phyloP scores from a whole-genome alignment of 2,329 filamentous ascomycete species.

The Periglandula ipomoeae region DNA sequence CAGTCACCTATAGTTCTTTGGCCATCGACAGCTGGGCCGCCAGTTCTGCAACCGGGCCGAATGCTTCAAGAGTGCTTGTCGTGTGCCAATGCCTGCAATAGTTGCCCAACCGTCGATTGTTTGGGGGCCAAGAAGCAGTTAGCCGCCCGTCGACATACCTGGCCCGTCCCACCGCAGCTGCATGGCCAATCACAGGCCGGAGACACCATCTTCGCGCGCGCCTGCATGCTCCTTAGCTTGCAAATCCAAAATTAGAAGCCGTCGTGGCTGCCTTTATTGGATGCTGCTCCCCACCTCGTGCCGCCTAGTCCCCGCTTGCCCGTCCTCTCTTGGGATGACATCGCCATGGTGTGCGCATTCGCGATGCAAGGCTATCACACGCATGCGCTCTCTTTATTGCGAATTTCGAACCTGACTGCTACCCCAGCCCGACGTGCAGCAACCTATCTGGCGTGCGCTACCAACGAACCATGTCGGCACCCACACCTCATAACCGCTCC shows the following conservation, averaged over 20 bases:
- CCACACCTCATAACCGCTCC: constrained; percentile 18
- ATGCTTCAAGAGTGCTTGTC: not conserved
- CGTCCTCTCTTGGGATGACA: constrained; percentile 1
- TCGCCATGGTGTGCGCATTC: not conserved
- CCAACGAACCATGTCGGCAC: constrained; percentile 18
- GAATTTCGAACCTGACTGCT: not conserved
- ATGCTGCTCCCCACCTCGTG: not conserved
- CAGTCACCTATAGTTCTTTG: not conserved
- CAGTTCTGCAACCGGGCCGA: not conserved
- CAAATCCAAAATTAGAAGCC: constrained; percentile 27
- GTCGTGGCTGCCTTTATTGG: constrained; percentile 23
- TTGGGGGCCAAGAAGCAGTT: constrained; percentile 14
- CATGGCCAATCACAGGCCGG: constrained; percentile 16
- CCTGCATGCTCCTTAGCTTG: constrained; percentile 19
- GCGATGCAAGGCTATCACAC: constrained; percentile 5
- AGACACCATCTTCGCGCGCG: constrained; percentile 28
- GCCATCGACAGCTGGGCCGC: not conserved
- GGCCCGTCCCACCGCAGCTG: constrained; percentile 12
- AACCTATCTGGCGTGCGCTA: constrained; percentile 10
- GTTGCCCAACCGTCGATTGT: not conserved
- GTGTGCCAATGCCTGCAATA: not conserved
- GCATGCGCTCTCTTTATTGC: not conserved
- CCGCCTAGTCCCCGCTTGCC: not conserved
- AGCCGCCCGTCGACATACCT: constrained; percentile 16
- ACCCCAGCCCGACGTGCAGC: constrained; percentile 8